Base-by-base conservation (phyloP, 2,329 filamentous ascomycete species). In the Colletotrichum higginsianum region DNA sequence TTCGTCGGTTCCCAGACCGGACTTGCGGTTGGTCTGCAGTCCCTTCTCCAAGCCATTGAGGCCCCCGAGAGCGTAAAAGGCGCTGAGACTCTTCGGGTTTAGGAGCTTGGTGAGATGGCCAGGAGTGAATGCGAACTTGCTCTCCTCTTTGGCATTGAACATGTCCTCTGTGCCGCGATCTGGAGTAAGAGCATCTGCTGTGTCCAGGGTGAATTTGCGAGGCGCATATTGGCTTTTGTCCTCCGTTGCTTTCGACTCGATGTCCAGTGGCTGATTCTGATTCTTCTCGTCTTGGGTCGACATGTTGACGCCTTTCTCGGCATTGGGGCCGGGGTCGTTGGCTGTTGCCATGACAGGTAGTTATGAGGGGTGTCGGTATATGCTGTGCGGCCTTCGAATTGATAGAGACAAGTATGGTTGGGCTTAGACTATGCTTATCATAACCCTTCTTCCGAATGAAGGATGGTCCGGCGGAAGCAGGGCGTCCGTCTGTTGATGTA, bases 21-120 rank as follows among this genome's bases (percentile, higher is more conserved):
- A 83, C 55, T 85, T 86, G 49, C 89, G 81, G 77, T 94, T 85
- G 1, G 92, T 92, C 68, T 90, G 86, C 12, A 96, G 79, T 1
- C 94, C 94, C 77, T 91, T 94, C 77, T 94, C 93, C 23, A 96
- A 79, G 2, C 94, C 94, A 11, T 83, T 84, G 7, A 96, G 79
- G 60, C 94, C 94, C 66, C 94, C 94, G 2, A 96, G 81, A 7
- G 92, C 92, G 75, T 92, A 90, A 73, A 95, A 94, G 5, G 93
- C 93, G 35, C 89, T 85, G 72, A 93, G 84, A 76, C 88, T 95
- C 82, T 96, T 96, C 0, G 94, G 93, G 74, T 95, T 95, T 62
- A 95, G 85, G 8, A 96, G 83, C 82, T 96, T 96, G 73, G 89
- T 90, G 76, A 94, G 82, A 75, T 93, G 92, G 30, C 93, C 93